phyloP scores from a whole-genome alignment of 805 yeast species.

The Dipodascus geniculatus region DNA sequence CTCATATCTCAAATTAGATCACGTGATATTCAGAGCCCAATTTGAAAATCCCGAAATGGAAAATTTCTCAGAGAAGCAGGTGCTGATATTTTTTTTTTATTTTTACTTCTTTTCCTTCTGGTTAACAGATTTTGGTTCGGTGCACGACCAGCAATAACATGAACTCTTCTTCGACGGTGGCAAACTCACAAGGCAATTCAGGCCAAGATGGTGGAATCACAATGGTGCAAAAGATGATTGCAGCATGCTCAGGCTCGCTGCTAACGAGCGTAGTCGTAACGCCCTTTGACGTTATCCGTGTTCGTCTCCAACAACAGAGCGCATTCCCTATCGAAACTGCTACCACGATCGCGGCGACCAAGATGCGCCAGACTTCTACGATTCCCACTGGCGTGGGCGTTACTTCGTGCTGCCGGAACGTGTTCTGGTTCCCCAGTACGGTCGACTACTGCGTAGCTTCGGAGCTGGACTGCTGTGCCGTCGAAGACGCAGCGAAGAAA shows the following conservation, averaged over 20 bases:
- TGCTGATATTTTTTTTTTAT: too few species aligned
- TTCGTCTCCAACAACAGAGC: slow-evolving; percentile 31
- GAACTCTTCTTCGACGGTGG: not conserved
- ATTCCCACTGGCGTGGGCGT: slow-evolving; percentile 26
- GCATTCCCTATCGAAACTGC: slow-evolving; percentile 11
- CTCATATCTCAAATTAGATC: too few species aligned
- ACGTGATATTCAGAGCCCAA: too few species aligned
- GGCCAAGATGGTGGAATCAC: too few species aligned
- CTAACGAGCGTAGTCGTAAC: slow-evolving; percentile 31
- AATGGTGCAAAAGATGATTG: slow-evolving; percentile 22
- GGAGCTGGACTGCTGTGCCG: slow-evolving; percentile 23
- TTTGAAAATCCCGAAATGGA: too few species aligned
- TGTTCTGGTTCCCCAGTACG: slow-evolving; percentile 28
- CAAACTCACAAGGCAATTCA: too few species aligned
- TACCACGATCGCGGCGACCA: not conserved
- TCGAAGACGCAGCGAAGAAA: slow-evolving; percentile 29
- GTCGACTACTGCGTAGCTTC: slow-evolving; percentile 28
- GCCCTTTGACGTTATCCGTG: slow-evolving; percentile 34
- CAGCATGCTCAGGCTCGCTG: slow-evolving; percentile 33
- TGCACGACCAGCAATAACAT: too few species aligned
- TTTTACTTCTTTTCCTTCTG: too few species aligned
- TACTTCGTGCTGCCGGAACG: slow-evolving; percentile 29
- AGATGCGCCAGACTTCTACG: slow-evolving; percentile 8
- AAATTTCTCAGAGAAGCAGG: too few species aligned
- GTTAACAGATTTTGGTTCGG: too few species aligned